These are phyloP conservation scores for Bassia scoparia DNA, from an alignment of 148 eudicot species.

Conservation along the genomic window DNA sequence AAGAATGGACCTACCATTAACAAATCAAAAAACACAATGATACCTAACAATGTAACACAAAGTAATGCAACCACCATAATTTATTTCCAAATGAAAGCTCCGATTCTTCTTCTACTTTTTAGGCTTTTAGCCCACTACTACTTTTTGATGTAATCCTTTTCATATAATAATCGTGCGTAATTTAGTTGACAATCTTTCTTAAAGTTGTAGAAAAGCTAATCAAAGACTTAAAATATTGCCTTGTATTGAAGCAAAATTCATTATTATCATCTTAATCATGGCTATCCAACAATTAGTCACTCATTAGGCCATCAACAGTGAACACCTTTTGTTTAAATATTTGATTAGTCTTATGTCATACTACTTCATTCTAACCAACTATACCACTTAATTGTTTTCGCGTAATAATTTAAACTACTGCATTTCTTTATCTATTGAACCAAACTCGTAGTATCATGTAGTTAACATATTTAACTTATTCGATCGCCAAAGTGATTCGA, in stretches of 20 bases:
- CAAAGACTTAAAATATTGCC: slow-evolving; percentile 8
- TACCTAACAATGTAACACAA: not conserved
- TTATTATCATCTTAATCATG: slow-evolving; percentile 22
- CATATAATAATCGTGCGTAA: slow-evolving; percentile 15
- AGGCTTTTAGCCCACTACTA: slow-evolving; percentile 2
- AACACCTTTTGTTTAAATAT: not conserved
- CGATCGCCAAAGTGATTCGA: too few species aligned
- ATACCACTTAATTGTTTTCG: too few species aligned
- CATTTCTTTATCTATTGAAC: not conserved
- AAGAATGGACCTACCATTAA: not conserved
- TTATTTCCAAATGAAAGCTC: not conserved
- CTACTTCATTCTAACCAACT: not conserved
- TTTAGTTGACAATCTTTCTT: slow-evolving; percentile 18
- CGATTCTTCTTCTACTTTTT: not conserved
- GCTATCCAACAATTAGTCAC: slow-evolving; percentile 24
- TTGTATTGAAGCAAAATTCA: slow-evolving; percentile 10
- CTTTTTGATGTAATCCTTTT: slow-evolving; percentile 15
- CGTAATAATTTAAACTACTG: too few species aligned
- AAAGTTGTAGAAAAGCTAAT: slow-evolving; percentile 15
- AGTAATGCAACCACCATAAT: not conserved
- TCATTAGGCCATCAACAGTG: not conserved
- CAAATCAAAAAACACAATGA: not conserved
- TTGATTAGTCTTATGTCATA: not conserved
- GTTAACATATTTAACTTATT: too few species aligned
- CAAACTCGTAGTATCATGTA: not conserved